These are phyloP conservation scores for Phialophora macrospora DNA, from an alignment of 2,329 filamentous ascomycete genomes.

Conservation along the genomic window DNA sequence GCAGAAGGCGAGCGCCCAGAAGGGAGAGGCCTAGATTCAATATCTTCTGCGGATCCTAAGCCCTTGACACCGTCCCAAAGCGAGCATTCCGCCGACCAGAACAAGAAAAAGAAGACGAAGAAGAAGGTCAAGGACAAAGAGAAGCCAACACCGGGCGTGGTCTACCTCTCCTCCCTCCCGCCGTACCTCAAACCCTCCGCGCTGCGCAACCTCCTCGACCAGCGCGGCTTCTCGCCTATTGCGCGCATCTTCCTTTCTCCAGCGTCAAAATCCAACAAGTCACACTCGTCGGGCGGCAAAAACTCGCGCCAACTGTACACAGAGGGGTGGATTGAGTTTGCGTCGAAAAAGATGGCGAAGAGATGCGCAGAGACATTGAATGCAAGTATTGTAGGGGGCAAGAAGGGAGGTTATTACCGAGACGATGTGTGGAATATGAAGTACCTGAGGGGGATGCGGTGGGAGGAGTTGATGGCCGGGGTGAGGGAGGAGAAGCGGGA, in stretches of 20 bases:
- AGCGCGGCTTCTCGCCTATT: conserved; percentile 50
- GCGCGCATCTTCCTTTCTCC: conserved; percentile 53
- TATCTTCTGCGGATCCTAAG: background rate
- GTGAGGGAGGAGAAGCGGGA: conserved; percentile 50
- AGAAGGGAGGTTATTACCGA: conserved; percentile 53
- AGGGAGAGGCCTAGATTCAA: background rate
- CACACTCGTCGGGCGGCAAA: conserved; percentile 41
- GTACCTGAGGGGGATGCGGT: conserved; percentile 51
- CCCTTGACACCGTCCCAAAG: background rate
- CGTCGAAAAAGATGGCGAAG: conserved; percentile 52
- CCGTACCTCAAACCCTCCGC: conserved; percentile 56
- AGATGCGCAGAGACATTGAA: conserved; percentile 54
- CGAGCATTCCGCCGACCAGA: conserved; percentile 62
- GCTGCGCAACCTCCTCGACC: conserved; percentile 49
- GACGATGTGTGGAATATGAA: conserved; percentile 56
- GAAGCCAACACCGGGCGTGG: conserved; percentile 43
- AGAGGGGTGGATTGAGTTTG: conserved; percentile 56
- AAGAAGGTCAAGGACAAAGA: conserved; percentile 33
- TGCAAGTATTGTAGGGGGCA: conserved; percentile 50
- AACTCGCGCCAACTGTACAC: conserved; percentile 50
- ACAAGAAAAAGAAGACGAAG: conserved; percentile 54
- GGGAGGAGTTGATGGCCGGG: conserved; percentile 54
- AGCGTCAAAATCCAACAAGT: conserved; percentile 29
- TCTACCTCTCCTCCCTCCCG: conserved; percentile 53
- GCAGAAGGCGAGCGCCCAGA: background rate